Evolutionary conservation across 768 basidiomycete genomes (phyloP).

Genomic region (Exsudoporus frostii): DNA sequence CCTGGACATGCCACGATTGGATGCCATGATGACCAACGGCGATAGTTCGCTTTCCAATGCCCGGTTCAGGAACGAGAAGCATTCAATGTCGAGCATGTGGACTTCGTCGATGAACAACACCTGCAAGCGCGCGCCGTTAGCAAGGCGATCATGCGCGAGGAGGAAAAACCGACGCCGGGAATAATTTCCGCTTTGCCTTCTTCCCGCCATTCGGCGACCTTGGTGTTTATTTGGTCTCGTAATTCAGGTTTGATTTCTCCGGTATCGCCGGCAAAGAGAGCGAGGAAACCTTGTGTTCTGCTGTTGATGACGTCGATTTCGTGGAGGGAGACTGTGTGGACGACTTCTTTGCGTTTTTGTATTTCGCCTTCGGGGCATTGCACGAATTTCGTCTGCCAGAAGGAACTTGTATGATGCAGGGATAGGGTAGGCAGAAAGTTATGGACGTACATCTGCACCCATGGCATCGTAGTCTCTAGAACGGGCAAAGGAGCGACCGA

Average conservation of each 20-base stretch:
- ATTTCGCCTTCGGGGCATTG: conserved; percentile 98
- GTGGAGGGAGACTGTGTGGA: conserved; percentile 95
- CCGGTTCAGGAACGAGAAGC: conserved; percentile 97
- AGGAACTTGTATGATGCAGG: neutral
- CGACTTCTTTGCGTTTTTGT: conserved; percentile 95
- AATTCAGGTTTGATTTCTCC: conserved; percentile 98
- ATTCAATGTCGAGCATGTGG: conserved; percentile 99
- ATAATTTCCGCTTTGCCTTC: conserved; percentile 98
- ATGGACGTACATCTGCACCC: conserved; percentile 86
- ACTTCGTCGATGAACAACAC: conserved; percentile 99
- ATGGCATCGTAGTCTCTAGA: conserved; percentile 98
- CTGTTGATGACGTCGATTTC: conserved; percentile 99
- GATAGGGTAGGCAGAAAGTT: neutral
- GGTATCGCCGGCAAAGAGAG: conserved; percentile 92
- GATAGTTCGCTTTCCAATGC: conserved; percentile 92
- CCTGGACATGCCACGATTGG: conserved; percentile 90
- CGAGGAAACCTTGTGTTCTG: conserved; percentile 96
- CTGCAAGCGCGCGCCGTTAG: conserved; percentile 35
- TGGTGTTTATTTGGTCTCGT: conserved; percentile 93
- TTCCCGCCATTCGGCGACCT: conserved; percentile 96
- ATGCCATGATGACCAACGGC: conserved; percentile 97
- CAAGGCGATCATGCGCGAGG: neutral
- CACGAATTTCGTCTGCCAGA: conserved; percentile 87
- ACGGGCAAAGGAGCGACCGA: conserved; percentile 94
- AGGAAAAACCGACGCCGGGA: conserved; percentile 68